phyloP scores from a whole-genome alignment of 805 yeast genomes.

The Wickerhamiella nectarea region DNA sequence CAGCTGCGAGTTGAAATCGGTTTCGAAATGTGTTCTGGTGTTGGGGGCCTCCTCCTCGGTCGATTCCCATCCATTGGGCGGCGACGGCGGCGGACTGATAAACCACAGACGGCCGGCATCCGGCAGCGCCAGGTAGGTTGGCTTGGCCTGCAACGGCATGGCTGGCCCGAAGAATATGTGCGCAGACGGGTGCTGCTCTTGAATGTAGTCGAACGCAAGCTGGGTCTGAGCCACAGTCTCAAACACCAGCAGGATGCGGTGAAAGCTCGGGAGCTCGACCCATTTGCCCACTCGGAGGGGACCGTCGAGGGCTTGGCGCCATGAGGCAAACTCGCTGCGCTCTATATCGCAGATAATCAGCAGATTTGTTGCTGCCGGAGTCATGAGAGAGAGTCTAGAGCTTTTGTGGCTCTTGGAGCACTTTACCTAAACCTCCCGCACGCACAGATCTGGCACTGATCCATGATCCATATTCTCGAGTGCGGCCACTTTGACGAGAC shows the following conservation, averaged over 20 bases:
- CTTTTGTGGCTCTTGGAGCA: too few relatives aligned
- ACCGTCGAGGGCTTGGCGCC: constrained; percentile 3
- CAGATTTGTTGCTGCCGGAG: background rate
- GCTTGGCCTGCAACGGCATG: constrained; percentile 5
- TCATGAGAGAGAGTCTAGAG: too few relatives aligned
- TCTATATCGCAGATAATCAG: constrained; percentile 7
- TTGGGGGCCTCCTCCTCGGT: constrained; percentile 19
- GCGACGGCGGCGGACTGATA: constrained; percentile 20
- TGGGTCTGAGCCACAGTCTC: constrained; percentile 10
- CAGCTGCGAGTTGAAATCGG: constrained; percentile 16
- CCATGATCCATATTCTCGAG: constrained; percentile 25
- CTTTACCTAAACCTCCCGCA: too few relatives aligned
- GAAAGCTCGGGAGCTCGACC: constrained; percentile 15
- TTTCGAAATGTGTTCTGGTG: constrained; percentile 14
- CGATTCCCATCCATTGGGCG: constrained; percentile 19
- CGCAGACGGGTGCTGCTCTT: background rate
- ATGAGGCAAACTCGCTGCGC: constrained; percentile 1
- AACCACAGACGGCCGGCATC: constrained; percentile 18
- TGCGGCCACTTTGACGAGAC: constrained; percentile 24
- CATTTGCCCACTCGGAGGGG: constrained; percentile 10
- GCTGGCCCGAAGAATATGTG: constrained; percentile 5
- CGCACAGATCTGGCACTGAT: too few relatives aligned
- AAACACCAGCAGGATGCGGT: constrained; percentile 18
- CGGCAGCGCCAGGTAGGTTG: constrained; percentile 15
- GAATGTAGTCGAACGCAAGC: background rate